Conservation (phyloP, 129 eudicot species). For the Arctium lappa region DNA sequence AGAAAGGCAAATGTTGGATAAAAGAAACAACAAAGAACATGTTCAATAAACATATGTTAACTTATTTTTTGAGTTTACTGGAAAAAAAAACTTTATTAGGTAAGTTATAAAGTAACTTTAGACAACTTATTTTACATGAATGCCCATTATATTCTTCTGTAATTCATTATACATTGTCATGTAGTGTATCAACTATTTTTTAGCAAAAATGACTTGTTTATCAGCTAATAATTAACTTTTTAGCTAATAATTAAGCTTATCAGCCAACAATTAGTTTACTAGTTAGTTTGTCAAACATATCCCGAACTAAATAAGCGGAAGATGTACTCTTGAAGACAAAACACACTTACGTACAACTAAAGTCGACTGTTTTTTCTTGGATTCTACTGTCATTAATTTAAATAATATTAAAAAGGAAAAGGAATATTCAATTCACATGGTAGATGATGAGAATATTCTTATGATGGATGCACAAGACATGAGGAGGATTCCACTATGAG, state of each 20-base stretch:
- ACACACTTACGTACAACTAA: neutral
- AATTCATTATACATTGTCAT: neutral
- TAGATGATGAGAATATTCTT: conserved; percentile 28
- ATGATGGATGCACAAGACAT: conserved; percentile 28
- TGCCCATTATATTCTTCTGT: neutral
- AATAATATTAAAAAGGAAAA: neutral
- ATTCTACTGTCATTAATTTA: neutral
- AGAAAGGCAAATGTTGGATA: neutral
- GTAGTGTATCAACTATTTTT: neutral
- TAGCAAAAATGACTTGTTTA: neutral
- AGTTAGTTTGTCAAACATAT: too few species aligned
- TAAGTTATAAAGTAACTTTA: neutral
- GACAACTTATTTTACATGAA: neutral
- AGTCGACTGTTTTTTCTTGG: neutral
- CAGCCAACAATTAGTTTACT: neutral
- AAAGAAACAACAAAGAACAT: neutral
- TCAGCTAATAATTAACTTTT: neutral
- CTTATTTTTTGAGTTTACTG: neutral
- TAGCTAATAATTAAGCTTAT: neutral
- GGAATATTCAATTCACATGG: conserved; percentile 14
- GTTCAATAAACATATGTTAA: too few species aligned
- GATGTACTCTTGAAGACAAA: neutral
- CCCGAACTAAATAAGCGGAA: neutral
- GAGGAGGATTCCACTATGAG: conserved; percentile 33
- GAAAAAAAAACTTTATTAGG: neutral